Evolutionary conservation across 345 rosid species (phyloP).

Genomic region (Angophora floribunda): DNA sequence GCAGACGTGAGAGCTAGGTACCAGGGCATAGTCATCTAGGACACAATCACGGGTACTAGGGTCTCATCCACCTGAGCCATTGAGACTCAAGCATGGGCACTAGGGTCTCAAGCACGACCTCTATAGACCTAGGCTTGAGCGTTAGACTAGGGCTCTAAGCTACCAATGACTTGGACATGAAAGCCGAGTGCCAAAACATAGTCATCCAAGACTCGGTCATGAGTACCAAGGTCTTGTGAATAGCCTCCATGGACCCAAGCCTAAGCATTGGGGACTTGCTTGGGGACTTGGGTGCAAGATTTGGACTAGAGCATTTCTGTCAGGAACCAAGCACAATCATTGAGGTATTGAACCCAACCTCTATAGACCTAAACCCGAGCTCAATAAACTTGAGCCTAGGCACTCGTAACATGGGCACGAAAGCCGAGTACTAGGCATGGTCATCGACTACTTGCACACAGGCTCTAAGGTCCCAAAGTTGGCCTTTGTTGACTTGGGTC

Average conservation of each 20-base stretch:
- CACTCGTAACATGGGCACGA: not conserved
- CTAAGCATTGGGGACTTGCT: not conserved
- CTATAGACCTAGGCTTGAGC: not conserved
- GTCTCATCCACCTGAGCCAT: fast-evolving
- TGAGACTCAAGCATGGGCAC: not conserved
- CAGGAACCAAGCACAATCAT: too few species aligned
- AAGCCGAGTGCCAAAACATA: not conserved
- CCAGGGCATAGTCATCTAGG: not conserved
- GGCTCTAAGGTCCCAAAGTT: too few species aligned
- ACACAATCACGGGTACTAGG: not conserved
- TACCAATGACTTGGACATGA: not conserved
- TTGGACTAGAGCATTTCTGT: too few species aligned
- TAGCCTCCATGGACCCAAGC: not conserved
- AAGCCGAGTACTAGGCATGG: not conserved
- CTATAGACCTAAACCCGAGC: not conserved
- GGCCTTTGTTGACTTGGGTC: not conserved
- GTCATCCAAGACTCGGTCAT: fast-evolving
- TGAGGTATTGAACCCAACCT: not conserved
- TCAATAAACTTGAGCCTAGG: not conserved
- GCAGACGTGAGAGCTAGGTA: fast-evolving
- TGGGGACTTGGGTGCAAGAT: not conserved
- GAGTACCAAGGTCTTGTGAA: not conserved
- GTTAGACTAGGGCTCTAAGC: not conserved
- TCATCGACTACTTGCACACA: not conserved
- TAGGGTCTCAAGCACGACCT: not conserved